Percentiles rank a stretch among this genome's conserved stretches.
phyloP scores from a whole-genome alignment of 208 protist species.

The Leishmania lainsoni region DNA sequence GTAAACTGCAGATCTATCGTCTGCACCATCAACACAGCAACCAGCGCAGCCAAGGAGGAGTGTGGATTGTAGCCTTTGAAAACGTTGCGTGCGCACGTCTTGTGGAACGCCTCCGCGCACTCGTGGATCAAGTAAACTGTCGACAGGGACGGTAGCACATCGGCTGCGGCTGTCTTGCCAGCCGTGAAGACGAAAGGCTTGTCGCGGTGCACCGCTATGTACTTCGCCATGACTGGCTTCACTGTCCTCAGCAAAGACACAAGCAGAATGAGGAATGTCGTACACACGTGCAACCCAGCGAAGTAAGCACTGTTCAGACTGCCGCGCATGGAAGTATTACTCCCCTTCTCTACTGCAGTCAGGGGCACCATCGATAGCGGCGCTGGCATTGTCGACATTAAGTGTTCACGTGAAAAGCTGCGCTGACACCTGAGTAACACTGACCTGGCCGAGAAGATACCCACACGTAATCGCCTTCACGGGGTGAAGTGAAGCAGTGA shows the following conservation, averaged over 20 bases:
- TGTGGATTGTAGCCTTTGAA: constrained; percentile 45
- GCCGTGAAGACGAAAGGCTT: constrained; percentile 50
- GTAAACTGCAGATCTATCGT: constrained; percentile 46
- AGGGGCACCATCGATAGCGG: not conserved
- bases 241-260: constrained; percentile 47
- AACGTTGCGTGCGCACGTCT: constrained; percentile 36
- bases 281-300: constrained; percentile 43
- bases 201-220: constrained; percentile 32
- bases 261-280: constrained; percentile 55
- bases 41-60: constrained; percentile 52
- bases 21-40: constrained; percentile 64
- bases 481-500: not conserved
- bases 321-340: constrained; percentile 32
- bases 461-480: not conserved
- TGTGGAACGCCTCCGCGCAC: constrained; percentile 26
- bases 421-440: not conserved
- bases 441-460: not conserved
- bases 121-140: constrained; percentile 61
- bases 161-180: constrained; percentile 53
- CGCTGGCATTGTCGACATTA: not conserved
- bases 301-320: constrained; percentile 37
- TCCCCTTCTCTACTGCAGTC: not conserved
- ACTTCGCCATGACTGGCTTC: constrained; percentile 53
- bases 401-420: not conserved
- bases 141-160: constrained; percentile 57